Evolutionary conservation across 1,284 basidiomycete genomes (phyloP), one percentile per base, ranked within the genome.

Genomic region (Puccinia brachypodii): DNA sequence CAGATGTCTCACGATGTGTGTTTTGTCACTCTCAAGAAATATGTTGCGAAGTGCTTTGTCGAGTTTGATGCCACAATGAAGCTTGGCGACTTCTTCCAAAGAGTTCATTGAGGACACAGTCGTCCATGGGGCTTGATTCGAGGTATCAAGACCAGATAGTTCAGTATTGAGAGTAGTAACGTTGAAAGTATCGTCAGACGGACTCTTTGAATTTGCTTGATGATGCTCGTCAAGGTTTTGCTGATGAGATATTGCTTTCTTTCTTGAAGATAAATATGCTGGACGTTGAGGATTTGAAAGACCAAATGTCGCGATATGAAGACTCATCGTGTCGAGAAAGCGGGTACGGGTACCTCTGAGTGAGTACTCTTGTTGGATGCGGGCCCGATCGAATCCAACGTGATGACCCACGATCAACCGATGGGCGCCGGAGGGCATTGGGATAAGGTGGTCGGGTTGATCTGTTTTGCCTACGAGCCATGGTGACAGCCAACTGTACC

Each of bases 401-500:
- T 98, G 96, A 87, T 99, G 97, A 0, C 96, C 96, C 16, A 99
- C 91, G 42, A 97, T 88, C 31, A 98, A 87, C 9, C 92, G 90
- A n/a, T 84, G 82, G 6, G 83, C 69, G 6, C 66, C 71, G 2
- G 81, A 81, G 19, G 53, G 64, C 3, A 96, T 84, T 0, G 94
- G 92, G 76, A 96, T 91, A 69, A 96, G 88, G 62, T 96, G 95
- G 69, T 90, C 88, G 0, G 90, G 89, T 68, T 91, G 88, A 1
- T 88, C 86, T 1, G 91, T 89, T 83, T 92, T 90, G 14, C 90
- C 90, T 6, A 98, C 89, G 4, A 99, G 88, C 91, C 95, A 96
- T 0, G 96, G 96, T 0, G 93, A 96, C 82, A 98, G 90, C 96
- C 97, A 99, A 4, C 91, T 91, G 86, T 99, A 99, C 96, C 96